Base-by-base conservation (phyloP, 495 filamentous ascomycete genomes). In the Neurospora discreta region DNA sequence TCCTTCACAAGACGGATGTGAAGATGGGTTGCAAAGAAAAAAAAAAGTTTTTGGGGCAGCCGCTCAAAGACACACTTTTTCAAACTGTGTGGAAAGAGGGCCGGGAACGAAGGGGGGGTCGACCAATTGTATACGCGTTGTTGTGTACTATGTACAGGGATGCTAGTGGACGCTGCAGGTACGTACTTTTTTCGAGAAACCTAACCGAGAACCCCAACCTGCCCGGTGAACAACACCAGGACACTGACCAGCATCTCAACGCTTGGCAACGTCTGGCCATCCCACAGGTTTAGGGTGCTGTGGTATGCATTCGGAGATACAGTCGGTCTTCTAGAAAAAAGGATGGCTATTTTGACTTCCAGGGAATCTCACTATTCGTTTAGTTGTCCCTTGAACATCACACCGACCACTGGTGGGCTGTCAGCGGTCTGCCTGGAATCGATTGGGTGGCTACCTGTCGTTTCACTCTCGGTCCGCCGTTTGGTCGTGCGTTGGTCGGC, bases 31-130 rank as follows among this genome's bases (percentile, higher is more conserved):
- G 52, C 76, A 75, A 52, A 60, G 70, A 33, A 38, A 72, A 75
- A 80, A 80, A 76, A 79, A 77, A 79, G 80, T 78, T 79, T 81
- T 79, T 79, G 68, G 75, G 76, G 74, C 70, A 74, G 41, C 39
- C 71, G 70, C 69, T 68, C 60, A 30, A 30, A 68, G 70, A 70
- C 71, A 72, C 52, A 65, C 26, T 33, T 65, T 65, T 65, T 65
- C 26, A 44, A 18, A 60, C 52, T 65, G 52, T 65, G 52, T 65
- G 52, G 26, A 65, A 65, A 65, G 15, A 60, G 52, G 52, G 52
- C 26, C 33, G 4, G 33, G 33, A 36, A 36, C 4, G 33, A 36
- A 65, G 26, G 52, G 44, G 52, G 52, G 52, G 52, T 65, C 23
- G 52, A 33, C 52, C 23, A 65, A 65, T 65, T 36, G 26, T 6